phyloP scores from a whole-genome alignment of 1,139 yeast species.

The Candida freyschussii region DNA sequence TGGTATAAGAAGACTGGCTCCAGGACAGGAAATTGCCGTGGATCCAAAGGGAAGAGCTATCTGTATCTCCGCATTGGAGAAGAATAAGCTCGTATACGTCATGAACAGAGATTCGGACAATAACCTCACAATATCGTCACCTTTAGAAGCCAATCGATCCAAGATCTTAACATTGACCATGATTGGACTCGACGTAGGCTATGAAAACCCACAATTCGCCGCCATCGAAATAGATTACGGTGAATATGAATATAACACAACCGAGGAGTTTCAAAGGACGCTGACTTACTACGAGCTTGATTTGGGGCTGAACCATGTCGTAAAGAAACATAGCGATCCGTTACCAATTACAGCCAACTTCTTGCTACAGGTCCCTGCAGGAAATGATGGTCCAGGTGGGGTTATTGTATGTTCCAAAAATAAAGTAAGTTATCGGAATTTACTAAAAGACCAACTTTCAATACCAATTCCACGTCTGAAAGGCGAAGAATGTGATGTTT shows the following conservation, averaged over 20 bases:
- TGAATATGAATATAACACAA: constrained; percentile 19
- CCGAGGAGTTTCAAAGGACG: constrained; percentile 25
- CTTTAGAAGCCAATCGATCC: constrained; percentile 61
- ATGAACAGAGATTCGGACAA: constrained; percentile 43
- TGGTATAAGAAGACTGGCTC: constrained; percentile 70
- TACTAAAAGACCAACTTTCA: constrained; percentile 29
- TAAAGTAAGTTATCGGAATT: constrained; percentile 41
- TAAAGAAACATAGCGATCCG: constrained; percentile 42
- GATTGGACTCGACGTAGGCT: constrained; percentile 66
- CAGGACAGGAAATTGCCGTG: constrained; percentile 70
- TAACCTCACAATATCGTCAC: constrained; percentile 57
- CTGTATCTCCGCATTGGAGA: constrained; percentile 68
- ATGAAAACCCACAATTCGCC: constrained; percentile 80
- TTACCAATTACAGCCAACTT: constrained; percentile 40
- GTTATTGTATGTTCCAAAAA: constrained; percentile 48
- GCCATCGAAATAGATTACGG: constrained; percentile 65
- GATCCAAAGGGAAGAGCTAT: constrained; percentile 75
- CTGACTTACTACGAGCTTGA: constrained; percentile 77
- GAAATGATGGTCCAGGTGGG: constrained; percentile 57
- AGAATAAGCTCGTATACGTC: constrained; percentile 62
- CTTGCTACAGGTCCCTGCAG: constrained; percentile 44
- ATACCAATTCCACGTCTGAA: constrained; percentile 50
- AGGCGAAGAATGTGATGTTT: constrained; percentile 27
- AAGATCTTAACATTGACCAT: constrained; percentile 49
- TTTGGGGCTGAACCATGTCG: constrained; percentile 74